Conservation (phyloP, 1,139 yeast genomes). For the Saccharomyces pastorianus region DNA sequence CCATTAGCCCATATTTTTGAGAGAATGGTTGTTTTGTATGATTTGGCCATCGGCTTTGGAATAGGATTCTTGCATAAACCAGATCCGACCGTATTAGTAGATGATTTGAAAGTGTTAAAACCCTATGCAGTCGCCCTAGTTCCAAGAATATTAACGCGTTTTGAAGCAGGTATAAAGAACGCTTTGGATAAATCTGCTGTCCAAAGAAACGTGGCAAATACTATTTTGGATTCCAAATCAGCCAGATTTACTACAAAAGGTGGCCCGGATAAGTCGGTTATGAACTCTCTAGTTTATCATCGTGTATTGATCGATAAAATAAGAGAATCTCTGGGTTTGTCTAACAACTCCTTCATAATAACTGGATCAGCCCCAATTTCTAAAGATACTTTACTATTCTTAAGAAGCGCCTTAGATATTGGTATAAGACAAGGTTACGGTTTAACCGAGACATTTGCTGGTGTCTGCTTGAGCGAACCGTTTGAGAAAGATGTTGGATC, state of each 20-base stretch:
- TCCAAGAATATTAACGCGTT: constrained; percentile 57
- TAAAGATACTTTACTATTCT: constrained; percentile 48
- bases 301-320: constrained; percentile 43
- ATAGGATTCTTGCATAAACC: constrained; percentile 43
- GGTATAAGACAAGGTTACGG: constrained; percentile 72
- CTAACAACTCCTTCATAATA: constrained; percentile 37
- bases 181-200: constrained; percentile 29
- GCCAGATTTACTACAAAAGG: constrained; percentile 33
- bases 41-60: constrained; percentile 31
- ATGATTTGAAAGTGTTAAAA: constrained; percentile 47
- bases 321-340: constrained; percentile 51
- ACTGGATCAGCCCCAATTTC: constrained; percentile 75
- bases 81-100: constrained; percentile 39
- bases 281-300: constrained; percentile 37
- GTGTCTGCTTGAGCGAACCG: constrained; percentile 41
- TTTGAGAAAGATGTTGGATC: constrained; percentile 48
- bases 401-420: constrained; percentile 51
- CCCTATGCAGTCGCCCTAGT: constrained; percentile 51
- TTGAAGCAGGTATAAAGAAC: constrained; percentile 46
- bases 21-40: constrained; percentile 30
- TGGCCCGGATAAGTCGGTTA: constrained; percentile 28
- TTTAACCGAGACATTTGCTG: constrained; percentile 67
- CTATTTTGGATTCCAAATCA: constrained; percentile 34
- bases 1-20: constrained; percentile 72
- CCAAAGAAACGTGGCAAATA: constrained; percentile 32